Evolutionary conservation across 2,329 filamentous ascomycete species (phyloP).

Genomic region (Ascochyta fabae): DNA sequence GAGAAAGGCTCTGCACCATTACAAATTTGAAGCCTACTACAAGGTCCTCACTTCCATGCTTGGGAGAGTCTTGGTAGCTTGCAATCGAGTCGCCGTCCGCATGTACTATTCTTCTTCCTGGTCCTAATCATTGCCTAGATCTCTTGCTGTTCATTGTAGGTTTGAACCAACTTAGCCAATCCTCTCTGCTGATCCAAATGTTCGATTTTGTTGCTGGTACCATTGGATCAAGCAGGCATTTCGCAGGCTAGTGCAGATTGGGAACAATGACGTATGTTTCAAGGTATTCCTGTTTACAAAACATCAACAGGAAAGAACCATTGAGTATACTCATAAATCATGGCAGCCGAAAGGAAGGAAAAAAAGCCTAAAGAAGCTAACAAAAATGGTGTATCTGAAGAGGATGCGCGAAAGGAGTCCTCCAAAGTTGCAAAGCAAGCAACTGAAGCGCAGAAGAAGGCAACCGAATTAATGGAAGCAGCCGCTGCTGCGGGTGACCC

Average conservation of each 20-base stretch:
- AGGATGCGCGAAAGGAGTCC: conserved; percentile 28
- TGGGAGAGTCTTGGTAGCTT: no score
- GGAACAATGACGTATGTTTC: conserved; percentile 10
- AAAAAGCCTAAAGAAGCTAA: not conserved
- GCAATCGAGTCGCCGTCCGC: no score
- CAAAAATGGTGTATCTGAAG: conserved; percentile 22
- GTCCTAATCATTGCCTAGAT: no score
- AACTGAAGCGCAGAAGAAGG: conserved; percentile 26
- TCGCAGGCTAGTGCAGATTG: not conserved
- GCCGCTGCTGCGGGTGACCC: conserved; percentile 25
- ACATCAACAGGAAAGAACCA: not conserved
- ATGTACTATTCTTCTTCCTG: no score
- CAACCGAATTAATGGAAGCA: conserved; percentile 27
- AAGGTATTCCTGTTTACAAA: not conserved
- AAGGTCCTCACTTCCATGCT: no score
- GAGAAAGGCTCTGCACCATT: no score
- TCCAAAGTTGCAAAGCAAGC: conserved; percentile 28
- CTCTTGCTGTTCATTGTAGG: no score
- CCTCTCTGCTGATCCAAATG: no score
- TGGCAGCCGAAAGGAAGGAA: not conserved
- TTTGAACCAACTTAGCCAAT: no score
- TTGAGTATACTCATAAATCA: not conserved
- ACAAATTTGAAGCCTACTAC: no score
- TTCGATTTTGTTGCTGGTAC: not conserved
- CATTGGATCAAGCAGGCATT: not conserved